Base-by-base conservation (phyloP, 306 rosid species). In the Clitoria ternatea region DNA sequence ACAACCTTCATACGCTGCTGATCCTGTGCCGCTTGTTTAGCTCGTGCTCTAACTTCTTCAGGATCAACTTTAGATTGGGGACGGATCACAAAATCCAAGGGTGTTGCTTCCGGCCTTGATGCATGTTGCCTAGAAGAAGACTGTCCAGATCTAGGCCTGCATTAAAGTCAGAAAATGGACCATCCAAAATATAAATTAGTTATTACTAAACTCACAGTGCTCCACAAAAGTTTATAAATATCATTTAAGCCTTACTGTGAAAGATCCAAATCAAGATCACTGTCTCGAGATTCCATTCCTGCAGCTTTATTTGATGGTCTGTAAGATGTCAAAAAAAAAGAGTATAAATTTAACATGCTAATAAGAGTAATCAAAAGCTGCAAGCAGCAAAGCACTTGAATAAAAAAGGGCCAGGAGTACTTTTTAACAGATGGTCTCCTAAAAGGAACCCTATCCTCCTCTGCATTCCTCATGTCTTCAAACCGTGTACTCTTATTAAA, bases 11-110 rank as follows among this genome's bases (percentile, higher is more conserved):
- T 64, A 1, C 94, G 94, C 56, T 86, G 91, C 85, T 90, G 98
- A 85, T 90, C 98, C 59, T 87, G 98, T 12, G 83, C 72, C 12
- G 86, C 90, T 76, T 79, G 87, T 74, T 93, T 93, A 50, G 96
- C 87, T 5, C 96, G 88, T 15, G 97, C 98, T 74, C 97, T 85
- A 72, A 93, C 44, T 88, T 90, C 97, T 30, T 93, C 98, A 4
- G 97, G 97, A 63, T 93, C 98, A 80, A 93, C 79, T 84, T 90
- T 93, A 59, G 98, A 93, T 54, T 84, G 97, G 53, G 97, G 99
- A 0, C 96, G 97, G 68, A 95, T 85, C 57, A 95, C 60, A 77
- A 91, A 95, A 88, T 95, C 99, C 87, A 95, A 70, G 3, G 97
- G 99, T 17, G 96, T 89, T 42, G 99, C 99, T 83, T 91, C 99